Evolutionary conservation across 371 early-diverging fungal species (phyloP), one percentile per base, ranked within the genome.

Genomic region (Dinochytrium kinnereticum): DNA sequence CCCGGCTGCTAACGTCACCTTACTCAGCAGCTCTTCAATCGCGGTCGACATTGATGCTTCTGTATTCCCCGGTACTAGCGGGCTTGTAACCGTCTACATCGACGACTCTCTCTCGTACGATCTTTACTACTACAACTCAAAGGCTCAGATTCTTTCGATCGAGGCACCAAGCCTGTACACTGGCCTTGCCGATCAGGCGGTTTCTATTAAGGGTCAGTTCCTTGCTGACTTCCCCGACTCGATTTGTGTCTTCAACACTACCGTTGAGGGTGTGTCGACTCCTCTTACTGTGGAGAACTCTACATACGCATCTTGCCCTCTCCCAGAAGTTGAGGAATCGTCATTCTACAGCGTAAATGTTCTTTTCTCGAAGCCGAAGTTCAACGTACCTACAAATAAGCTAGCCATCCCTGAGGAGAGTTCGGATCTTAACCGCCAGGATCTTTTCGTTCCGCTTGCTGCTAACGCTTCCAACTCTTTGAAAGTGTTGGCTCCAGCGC

Each of bases 241-340:
- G 2, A 51, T 72, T 57, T 76, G 76, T 51, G 66, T 76, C 49
- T 76, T 72, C 76, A 76, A 76, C 72, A n/a, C 38, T 5, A 72
- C 76, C 37, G 51, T 17, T 5, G 55, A 51, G 13, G 72, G 69
- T 30, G 65, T 55, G 3, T 44, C 64, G 1, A 72, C 70, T 7
- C 72, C 73, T 15, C 38, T 72, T 1, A 59, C 57, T 21, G 64
- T 71, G 31, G 51, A 30, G 3, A 71, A 61, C 59, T 7, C 71
- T 2, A 70, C 65, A 5, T 39, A 30, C 65, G 71, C 70, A 10
- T 19, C 5, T 2, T 75, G 75, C 71, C 40, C 17, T 0, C 67
- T 75, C 0, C 71, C 75, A 5, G 36, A 3, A 0, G 36, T 53
- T 24, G 59, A 38, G 0, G 50, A 65, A 1, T 50, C 69, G 28